Evolutionary conservation across 176 grass and related monocot species (phyloP), one percentile per base, ranked within the genome.

Genomic region (Raddia guianensis): DNA sequence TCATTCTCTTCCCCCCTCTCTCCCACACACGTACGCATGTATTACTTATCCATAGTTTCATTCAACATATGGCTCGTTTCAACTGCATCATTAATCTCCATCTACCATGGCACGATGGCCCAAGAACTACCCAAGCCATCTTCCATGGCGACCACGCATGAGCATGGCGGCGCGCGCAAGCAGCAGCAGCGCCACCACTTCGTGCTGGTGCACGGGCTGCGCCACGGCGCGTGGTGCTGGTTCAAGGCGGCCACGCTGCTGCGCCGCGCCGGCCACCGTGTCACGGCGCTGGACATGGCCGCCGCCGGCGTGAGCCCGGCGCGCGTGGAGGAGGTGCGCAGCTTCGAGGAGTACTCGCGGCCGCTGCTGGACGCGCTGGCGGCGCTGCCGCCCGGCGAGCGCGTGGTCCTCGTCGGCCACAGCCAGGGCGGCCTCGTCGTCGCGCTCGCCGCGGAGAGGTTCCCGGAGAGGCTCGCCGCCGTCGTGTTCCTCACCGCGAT

Each of bases 211-310:
- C 88, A 90, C 40, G 88, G 88, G 6, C 5, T 74, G 12, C 60
- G 84, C 84, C 84, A 90, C 43, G 88, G 88, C 73, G 80, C 74
- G 6, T 90, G 87, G 87, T 73, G 83, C 87, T 90, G 87, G 83
- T 90, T 82, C 77, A 71, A 65, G 65, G 47, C 10, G 0, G 71
- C 64, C 48, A 70, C 63, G 51, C 53, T 18, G 49, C 73, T 86
- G 18, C 63, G 18, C 0, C n/a, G 7, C 9, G 43, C 66, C 3
- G 73, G 88, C 6, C 78, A 90, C 65, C 49, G 74, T 8, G 83
- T 44, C 58, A 83, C 83, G 3, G 58, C 78, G 83, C 46, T 72
- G 1, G 83, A 90, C 72, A 82, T 90, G 66, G 83, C 66, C n/a
- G 83, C 48, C 77, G 43, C 72, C 55, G 72, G 83, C 15, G 78